Conservation (phyloP, 495 filamentous ascomycete genomes). For the Hypoxylon subgilvum region DNA sequence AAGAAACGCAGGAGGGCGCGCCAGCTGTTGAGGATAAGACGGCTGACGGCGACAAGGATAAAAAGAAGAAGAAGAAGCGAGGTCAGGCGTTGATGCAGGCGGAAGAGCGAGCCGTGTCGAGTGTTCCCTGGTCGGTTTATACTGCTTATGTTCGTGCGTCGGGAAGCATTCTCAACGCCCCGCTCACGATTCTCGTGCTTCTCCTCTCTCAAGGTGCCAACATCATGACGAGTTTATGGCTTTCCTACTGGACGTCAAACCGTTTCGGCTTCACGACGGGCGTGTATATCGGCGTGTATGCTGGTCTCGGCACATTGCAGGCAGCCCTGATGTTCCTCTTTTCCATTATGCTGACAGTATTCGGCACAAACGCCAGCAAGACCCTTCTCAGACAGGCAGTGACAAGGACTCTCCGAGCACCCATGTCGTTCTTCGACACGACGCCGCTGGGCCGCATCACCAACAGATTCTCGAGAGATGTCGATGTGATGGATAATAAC, state of each 20-base stretch:
- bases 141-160: conserved; percentile 78
- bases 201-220: conserved; percentile 77
- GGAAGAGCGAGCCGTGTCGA: conserved; percentile 83
- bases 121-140: conserved; percentile 85
- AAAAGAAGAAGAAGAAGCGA: conserved; percentile 70
- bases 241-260: conserved; percentile 87
- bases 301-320: conserved; percentile 72
- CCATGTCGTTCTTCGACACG: conserved; percentile 97
- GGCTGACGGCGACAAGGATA: conserved; percentile 57
- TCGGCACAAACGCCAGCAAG: conserved; percentile 80
- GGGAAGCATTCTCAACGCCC: conserved; percentile 72
- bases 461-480: conserved; percentile 94
- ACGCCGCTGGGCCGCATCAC: conserved; percentile 96
- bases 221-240: conserved; percentile 87
- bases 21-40: conserved; percentile 48
- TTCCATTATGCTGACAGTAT: conserved; percentile 68
- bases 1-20: conserved; percentile 65
- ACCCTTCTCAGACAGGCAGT: conserved; percentile 86
- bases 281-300: conserved; percentile 86
- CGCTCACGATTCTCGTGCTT: conserved; percentile 69
- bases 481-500: conserved; percentile 94
- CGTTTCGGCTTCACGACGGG: conserved; percentile 70
- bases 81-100: conserved; percentile 80
- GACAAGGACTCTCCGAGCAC: conserved; percentile 78
- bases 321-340: conserved; percentile 79